phyloP scores from a whole-genome alignment of 1,139 yeast genomes.

The Taphrina wiesneri region DNA sequence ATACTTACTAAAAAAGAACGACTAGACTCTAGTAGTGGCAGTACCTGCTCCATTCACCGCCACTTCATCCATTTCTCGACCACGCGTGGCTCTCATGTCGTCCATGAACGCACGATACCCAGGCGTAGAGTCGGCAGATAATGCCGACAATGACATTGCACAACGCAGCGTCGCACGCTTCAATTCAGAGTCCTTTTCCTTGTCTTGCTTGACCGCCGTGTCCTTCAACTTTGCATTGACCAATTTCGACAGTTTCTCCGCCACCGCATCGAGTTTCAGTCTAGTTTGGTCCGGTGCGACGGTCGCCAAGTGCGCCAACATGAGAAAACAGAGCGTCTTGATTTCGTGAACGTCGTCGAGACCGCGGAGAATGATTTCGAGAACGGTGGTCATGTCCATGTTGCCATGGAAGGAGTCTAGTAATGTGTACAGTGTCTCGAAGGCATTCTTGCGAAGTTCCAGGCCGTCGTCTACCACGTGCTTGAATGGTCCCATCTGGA shows the following conservation, averaged over 20 bases:
- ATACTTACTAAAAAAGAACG: too few species aligned
- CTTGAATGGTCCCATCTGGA: constrained; percentile 86
- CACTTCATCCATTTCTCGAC: not conserved
- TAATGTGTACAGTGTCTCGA: constrained; percentile 67
- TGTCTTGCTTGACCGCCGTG: constrained; percentile 55
- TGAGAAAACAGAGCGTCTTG: constrained; percentile 49
- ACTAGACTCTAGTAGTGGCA: too few species aligned
- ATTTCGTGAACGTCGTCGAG: constrained; percentile 54
- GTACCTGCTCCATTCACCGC: not conserved
- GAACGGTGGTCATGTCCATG: constrained; percentile 40
- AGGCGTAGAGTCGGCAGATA: constrained; percentile 14
- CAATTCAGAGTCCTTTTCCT: constrained; percentile 51
- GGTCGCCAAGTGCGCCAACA: constrained; percentile 47
- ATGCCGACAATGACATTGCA: constrained; percentile 4
- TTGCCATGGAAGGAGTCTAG: constrained; percentile 43
- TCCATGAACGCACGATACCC: constrained; percentile 14
- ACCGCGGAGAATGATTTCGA: constrained; percentile 47
- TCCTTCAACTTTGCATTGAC: constrained; percentile 50
- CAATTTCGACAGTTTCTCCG: constrained; percentile 46
- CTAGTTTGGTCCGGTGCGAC: constrained; percentile 38
- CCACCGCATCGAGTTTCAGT: constrained; percentile 42
- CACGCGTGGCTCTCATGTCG: constrained; percentile 14
- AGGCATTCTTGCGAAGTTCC: constrained; percentile 70
- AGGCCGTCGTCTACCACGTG: constrained; percentile 79
- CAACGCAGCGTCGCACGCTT: constrained; percentile 38